phyloP scores from a whole-genome alignment of 805 yeast species.

The Saccharomycopsis capsularis region DNA sequence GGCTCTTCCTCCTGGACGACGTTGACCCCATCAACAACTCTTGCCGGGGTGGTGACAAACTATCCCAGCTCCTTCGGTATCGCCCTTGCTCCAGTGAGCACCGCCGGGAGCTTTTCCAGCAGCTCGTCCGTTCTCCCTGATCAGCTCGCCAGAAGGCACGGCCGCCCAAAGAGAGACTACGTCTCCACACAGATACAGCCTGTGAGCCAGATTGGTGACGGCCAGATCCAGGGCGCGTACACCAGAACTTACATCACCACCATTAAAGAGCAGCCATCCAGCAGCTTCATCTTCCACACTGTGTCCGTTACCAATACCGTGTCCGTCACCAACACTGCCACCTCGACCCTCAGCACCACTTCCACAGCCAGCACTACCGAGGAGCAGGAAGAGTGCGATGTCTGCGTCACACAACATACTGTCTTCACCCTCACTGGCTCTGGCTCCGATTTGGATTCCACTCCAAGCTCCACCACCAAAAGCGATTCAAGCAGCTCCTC shows the following conservation, averaged over 20 bases:
- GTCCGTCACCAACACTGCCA: slow-evolving; percentile 24
- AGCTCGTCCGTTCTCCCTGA: slow-evolving; percentile 12
- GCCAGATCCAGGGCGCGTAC: slow-evolving; percentile 27
- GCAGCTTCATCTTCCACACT: slow-evolving; percentile 18
- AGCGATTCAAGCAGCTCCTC: background rate
- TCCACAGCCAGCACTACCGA: slow-evolving; percentile 17
- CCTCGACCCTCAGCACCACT: slow-evolving; percentile 22
- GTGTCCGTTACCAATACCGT: slow-evolving; percentile 16
- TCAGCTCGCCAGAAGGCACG: background rate
- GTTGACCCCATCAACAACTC: slow-evolving; percentile 36
- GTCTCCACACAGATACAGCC: slow-evolving; percentile 25
- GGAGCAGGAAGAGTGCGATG: slow-evolving; percentile 22
- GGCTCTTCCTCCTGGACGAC: slow-evolving; percentile 42
- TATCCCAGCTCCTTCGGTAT: slow-evolving; percentile 36
- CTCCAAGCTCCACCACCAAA: slow-evolving; percentile 7
- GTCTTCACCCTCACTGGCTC: slow-evolving; percentile 22
- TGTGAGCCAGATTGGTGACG: slow-evolving; percentile 22
- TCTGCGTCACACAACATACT: slow-evolving; percentile 15
- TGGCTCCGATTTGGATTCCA: slow-evolving; percentile 6
- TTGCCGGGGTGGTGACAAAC: slow-evolving; percentile 31
- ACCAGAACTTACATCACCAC: slow-evolving; percentile 24
- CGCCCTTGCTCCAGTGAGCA: slow-evolving; percentile 32
- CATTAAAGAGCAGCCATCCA: slow-evolving; percentile 11
- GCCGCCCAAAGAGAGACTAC: slow-evolving; percentile 23
- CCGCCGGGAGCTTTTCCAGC: slow-evolving; percentile 16